These are phyloP conservation scores for Candida chilensis DNA, from an alignment of 805 yeast species.

Conservation along the genomic window DNA sequence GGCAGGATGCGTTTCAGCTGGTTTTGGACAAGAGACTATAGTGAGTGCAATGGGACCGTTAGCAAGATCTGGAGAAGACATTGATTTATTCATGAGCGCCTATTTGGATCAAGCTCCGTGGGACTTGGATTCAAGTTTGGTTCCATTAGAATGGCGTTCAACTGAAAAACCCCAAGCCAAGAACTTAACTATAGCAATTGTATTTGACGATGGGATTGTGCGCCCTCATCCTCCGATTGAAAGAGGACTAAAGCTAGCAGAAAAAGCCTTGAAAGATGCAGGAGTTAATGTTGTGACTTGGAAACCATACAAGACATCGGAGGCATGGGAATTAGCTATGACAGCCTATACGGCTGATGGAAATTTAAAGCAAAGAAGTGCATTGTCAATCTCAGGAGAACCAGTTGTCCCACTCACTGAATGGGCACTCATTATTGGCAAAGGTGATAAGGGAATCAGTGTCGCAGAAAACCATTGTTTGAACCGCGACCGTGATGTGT, in stretches of 20 bases:
- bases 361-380: constrained; percentile 42
- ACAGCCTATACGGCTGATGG: constrained; percentile 62
- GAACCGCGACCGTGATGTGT: constrained; percentile 44
- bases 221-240: constrained; percentile 59
- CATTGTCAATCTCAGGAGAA: constrained; percentile 56
- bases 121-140: constrained; percentile 38
- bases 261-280: constrained; percentile 43
- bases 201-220: constrained; percentile 57
- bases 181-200: constrained; percentile 48
- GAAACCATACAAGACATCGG: constrained; percentile 46
- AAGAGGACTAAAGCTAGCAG: constrained; percentile 45
- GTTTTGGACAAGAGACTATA: constrained; percentile 59
- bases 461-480: constrained; percentile 47
- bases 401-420: constrained; percentile 57
- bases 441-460: constrained; percentile 39
- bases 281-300: constrained; percentile 50
- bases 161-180: constrained; percentile 29
- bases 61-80: constrained; percentile 54
- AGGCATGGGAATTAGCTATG: constrained; percentile 47
- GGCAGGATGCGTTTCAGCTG: constrained; percentile 40
- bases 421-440: constrained; percentile 50
- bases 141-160: constrained; percentile 46
- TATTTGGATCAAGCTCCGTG: constrained; percentile 48
- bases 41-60: constrained; percentile 63
- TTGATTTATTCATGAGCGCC: constrained; percentile 57